Conservation (phyloP, 768 basidiomycete species). For the Podaxis sp. region DNA sequence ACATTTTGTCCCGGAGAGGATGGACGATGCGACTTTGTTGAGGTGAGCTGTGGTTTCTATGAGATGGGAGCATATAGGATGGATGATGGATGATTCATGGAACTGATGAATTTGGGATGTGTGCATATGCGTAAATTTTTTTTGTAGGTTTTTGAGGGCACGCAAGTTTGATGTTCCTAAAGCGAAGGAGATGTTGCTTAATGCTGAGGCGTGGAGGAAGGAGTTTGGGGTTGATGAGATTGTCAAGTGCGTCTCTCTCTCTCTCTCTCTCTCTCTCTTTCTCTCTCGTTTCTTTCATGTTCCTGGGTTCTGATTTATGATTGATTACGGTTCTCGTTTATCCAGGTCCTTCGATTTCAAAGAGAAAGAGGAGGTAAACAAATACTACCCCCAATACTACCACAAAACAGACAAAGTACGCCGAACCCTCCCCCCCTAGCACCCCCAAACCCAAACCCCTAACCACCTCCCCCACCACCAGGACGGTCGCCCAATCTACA, state of each 20-base stretch:
- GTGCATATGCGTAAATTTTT: neutral
- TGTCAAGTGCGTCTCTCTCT: conserved; percentile 41
- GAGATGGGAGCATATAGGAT: neutral
- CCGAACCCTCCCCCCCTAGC: neutral
- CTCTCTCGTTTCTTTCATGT: too few species aligned
- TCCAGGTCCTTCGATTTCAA: conserved; percentile 80
- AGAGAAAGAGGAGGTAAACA: conserved; percentile 79
- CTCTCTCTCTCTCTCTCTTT: too few species aligned
- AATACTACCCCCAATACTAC: conserved; percentile 94
- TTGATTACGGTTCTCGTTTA: neutral
- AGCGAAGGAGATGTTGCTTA: conserved; percentile 80
- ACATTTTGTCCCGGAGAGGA: conserved; percentile 54
- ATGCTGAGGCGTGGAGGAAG: conserved; percentile 86
- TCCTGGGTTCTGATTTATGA: neutral
- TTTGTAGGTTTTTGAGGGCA: conserved; percentile 79
- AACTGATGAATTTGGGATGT: neutral
- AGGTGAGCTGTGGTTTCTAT: conserved; percentile 34
- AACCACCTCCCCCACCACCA: conserved; percentile 20
- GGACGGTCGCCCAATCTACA: conserved; percentile 95
- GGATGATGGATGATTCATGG: too few species aligned
- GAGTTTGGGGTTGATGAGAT: conserved; percentile 80
- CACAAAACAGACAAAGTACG: conserved; percentile 91
- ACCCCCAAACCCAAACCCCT: neutral
- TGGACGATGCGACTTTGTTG: conserved; percentile 69
- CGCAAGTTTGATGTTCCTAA: conserved; percentile 84